A percentile compares a stretch with the other conserved stretches of the same genome.
Evolutionary conservation across 208 protist genomes (phyloP).

Genomic region (Acanthamoeba culbertsoni): DNA sequence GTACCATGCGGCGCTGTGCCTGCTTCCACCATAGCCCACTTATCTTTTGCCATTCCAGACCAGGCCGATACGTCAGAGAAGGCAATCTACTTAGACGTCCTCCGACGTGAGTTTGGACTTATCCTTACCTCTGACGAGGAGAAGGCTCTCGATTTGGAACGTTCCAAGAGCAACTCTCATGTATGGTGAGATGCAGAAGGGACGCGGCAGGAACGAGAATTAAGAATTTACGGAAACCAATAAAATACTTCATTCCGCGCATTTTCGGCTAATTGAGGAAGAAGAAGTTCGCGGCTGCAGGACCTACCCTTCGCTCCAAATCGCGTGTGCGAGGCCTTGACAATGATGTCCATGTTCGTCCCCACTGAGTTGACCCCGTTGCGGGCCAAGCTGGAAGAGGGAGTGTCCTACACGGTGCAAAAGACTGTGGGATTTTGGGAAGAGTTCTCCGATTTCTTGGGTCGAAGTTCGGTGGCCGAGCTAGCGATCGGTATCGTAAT

Average conservation of each 20-base stretch:
- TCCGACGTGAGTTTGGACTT: neutral
- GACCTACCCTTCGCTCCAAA: too few relatives aligned
- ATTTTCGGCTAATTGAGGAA: too few relatives aligned
- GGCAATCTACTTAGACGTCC: neutral
- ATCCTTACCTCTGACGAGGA: neutral
- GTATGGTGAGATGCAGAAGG: too few relatives aligned
- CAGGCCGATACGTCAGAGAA: neutral
- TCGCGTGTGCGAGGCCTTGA: too few relatives aligned
- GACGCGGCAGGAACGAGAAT: too few relatives aligned
- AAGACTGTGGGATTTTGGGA: constrained; percentile 14
- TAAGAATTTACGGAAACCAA: too few relatives aligned
- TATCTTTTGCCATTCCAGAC: too few relatives aligned
- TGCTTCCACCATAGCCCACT: neutral
- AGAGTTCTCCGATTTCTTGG: neutral
- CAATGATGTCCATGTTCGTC: neutral
- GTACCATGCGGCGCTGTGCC: neutral
- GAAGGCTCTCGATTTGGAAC: neutral
- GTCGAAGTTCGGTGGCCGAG: neutral
- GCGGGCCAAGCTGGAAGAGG: neutral
- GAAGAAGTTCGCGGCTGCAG: too few relatives aligned
- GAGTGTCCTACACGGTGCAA: neutral
- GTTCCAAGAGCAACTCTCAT: neutral
- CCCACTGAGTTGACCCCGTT: neutral
- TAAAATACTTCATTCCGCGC: too few relatives aligned
- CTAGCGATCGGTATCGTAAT: constrained; percentile 7